phyloP scores from a whole-genome alignment of 805 yeast species.

The Candida lessepsii region DNA sequence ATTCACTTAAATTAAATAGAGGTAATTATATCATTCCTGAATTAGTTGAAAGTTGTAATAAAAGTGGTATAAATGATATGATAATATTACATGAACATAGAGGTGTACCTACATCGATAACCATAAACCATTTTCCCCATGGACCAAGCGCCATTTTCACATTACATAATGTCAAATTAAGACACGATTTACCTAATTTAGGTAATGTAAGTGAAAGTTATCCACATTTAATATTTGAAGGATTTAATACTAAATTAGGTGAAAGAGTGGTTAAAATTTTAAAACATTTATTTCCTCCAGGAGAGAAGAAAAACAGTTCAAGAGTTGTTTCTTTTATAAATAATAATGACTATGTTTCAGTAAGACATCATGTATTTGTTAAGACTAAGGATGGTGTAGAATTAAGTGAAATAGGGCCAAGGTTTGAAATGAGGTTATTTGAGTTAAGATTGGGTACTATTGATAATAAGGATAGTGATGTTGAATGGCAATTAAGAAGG shows the following conservation, averaged over 20 bases:
- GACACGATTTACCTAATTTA: conserved; percentile 84
- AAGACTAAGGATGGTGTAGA: conserved; percentile 87
- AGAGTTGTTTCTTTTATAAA: conserved; percentile 93
- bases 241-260: conserved; percentile 79
- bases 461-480: conserved; percentile 94
- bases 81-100: conserved; percentile 91
- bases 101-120: conserved; percentile 95
- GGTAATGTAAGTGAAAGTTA: conserved; percentile 90
- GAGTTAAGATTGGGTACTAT: conserved; percentile 86
- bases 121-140: conserved; percentile 93
- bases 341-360: conserved; percentile 87
- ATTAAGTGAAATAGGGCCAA: conserved; percentile 95
- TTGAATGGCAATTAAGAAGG: conserved; percentile 95
- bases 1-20: conserved; percentile 83
- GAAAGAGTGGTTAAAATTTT: conserved; percentile 74
- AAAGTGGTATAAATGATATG: conserved; percentile 80
- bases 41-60: conserved; percentile 77
- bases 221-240: conserved; percentile 93
- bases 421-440: conserved; percentile 93
- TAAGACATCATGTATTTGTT: conserved; percentile 93
- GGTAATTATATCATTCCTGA: conserved; percentile 89
- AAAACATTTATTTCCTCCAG: conserved; percentile 93
- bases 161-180: conserved; percentile 86
- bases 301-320: conserved; percentile 86
- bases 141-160: conserved; percentile 97